Evolutionary conservation across 345 rosid genomes (phyloP), one percentile per base, ranked within the genome.

Genomic region (Triadica sebifera): DNA sequence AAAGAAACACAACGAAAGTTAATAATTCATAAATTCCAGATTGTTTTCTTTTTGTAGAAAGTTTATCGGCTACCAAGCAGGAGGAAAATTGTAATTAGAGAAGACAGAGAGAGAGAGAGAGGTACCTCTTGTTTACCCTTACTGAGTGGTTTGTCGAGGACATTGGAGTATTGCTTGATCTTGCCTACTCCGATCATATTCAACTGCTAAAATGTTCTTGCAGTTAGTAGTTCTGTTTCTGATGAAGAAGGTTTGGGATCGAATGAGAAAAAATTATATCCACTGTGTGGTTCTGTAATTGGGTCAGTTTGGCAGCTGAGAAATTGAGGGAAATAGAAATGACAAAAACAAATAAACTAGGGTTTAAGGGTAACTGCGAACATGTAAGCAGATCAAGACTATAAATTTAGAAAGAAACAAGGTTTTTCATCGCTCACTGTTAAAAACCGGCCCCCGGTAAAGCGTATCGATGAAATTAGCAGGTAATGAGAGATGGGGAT

Each of bases 121-220:
- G 58, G 12, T 41, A 92, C 99, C 96, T 95, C 99, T 84, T 91
- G 99, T 74, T 95, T 95, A 85, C 99, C 97, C 87, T 91, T 95
- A 86, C 90, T 85, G 75, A 95, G 97, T 55, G 99, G 97, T 76
- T 89, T 95, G 69, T 95, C 99, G 68, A 95, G 96, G 73, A 95
- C 89, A 71, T 93, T 95, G 5, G 97, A 79, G 90, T 95, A 91
- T 74, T 90, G 99, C 90, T 95, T 95, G 78, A 85, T 80, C 94
- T 95, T 95, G 43, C 99, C 91, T 15, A 75, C 97, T 81, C 99
- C 97, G 85, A 95, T 95, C 99, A 95, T 88, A 50, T 71, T 58
- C 62, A 58, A 58, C 37, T 58, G 22, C 62, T 58, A 24, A 22
- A 24, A 12, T 58, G 37, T 22, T 22, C 3, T 58, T 22, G 62